phyloP scores from a whole-genome alignment of 768 basidiomycete species.

The Nevesoporus exiguus region DNA sequence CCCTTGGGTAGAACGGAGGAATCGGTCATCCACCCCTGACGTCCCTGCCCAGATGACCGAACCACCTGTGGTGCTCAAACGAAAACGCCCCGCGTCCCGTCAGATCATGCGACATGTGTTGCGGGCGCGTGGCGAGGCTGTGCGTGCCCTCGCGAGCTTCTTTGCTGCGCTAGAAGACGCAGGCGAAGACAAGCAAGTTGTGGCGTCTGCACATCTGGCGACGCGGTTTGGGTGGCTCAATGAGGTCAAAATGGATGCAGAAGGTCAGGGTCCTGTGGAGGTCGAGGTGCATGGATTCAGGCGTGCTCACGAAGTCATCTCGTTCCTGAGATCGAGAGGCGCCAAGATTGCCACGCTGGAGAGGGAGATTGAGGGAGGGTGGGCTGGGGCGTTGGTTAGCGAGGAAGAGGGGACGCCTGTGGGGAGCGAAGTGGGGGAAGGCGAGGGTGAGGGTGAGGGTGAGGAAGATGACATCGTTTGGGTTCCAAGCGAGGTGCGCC shows the following conservation, averaged over 20 bases:
- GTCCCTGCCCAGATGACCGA: conserved; percentile 31
- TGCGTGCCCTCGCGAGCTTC: conserved; percentile 68
- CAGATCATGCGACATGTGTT: conserved; percentile 87
- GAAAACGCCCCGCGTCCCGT: conserved; percentile 64
- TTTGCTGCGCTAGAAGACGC: conserved; percentile 60
- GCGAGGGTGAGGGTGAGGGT: conserved; percentile 18
- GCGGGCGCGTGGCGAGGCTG: conserved; percentile 79
- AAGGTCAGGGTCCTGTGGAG: conserved; percentile 26
- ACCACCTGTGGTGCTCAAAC: conserved; percentile 34
- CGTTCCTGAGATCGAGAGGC: conserved; percentile 65
- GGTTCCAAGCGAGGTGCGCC: conserved; percentile 21
- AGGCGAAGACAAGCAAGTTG: conserved; percentile 43
- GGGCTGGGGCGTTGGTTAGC: conserved; percentile 62
- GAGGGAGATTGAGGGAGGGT: conserved; percentile 53
- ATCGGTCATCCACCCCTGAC: conserved; percentile 30
- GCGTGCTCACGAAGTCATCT: conserved; percentile 65
- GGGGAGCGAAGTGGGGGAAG: conserved; percentile 21
- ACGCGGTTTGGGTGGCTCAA: conserved; percentile 39
- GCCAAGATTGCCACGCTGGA: conserved; percentile 61
- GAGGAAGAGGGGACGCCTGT: conserved; percentile 38
- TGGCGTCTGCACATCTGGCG: conserved; percentile 50
- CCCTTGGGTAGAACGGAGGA: conserved; percentile 62
- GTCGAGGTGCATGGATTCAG: conserved; percentile 50
- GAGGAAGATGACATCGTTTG: conserved; percentile 34
- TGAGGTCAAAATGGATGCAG: conserved; percentile 26